Base-by-base conservation (phyloP, 2,329 filamentous ascomycete species). In the Pseudophaeomoniella oleicola region DNA sequence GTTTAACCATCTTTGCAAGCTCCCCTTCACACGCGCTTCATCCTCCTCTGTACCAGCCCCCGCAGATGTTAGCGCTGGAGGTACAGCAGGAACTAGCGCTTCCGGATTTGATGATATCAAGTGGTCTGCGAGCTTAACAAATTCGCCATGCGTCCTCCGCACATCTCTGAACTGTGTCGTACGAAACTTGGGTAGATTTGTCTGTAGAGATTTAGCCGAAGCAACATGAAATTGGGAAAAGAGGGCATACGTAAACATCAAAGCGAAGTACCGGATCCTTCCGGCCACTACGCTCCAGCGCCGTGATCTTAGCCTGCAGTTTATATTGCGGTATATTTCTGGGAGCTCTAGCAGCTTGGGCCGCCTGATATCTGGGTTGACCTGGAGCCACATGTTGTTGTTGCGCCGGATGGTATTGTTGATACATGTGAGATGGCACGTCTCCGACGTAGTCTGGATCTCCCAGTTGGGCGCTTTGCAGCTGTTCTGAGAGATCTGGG, bases 111-210 rank as follows among this genome's bases (percentile, higher is more conserved):
- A 87, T 16, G 88, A 94, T 56, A 94, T 86, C 39, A 98, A 68
- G 58, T 98, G 90, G 40, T 94, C 83, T 38, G 82, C 85, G n/a
- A 98, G 78, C 60, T 96, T 98, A 45, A 84, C 71, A 51, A 98
- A 98, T 55, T 98, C 90, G 34, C 84, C 86, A 60, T 98, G 90
- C 42, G 92, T 80, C 42, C 90, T 83, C 49, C 90, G 82, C 46
- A 98, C 86, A 59, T 98, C 90, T 53, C 90, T 86, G 63, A 94
- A 98, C 58, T 98, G 90, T 4, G 90, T 98, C 1, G 90, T 98
- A 50, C 90, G 77, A 60, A 94, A 98, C 48, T 88, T 88, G 37
- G 88, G 87, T n/a, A 98, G 80, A 60, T 98, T 98, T 46, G 90
- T 98, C 90, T 98, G 42, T 16, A 33, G 30, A 13, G 14, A 19